A percentile compares a stretch with the other conserved stretches of the same genome.
Evolutionary conservation across 2,329 filamentous ascomycete species (phyloP).

Genomic region (Nakataea oryzae): DNA sequence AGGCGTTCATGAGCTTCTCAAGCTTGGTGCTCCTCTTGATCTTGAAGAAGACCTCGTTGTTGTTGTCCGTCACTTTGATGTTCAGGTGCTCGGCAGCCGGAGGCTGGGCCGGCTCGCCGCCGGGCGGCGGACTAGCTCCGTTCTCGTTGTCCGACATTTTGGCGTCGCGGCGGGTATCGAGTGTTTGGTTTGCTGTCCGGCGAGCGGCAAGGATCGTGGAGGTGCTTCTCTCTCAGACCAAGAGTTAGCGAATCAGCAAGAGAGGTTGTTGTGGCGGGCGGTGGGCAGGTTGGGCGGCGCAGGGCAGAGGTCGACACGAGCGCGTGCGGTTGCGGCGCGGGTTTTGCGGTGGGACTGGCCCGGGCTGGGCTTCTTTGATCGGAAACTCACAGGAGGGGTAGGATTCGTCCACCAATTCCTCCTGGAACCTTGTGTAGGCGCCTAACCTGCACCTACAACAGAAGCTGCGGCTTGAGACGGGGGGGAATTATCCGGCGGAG

Average conservation of each 20-base stretch:
- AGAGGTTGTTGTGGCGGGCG: neutral
- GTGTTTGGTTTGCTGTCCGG: neutral
- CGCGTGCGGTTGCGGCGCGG: neutral
- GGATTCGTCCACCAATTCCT: neutral
- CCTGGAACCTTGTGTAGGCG: too few species aligned
- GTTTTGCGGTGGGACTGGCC: neutral
- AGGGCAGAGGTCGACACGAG: neutral
- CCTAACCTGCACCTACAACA: too few species aligned
- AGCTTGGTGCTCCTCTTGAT: conserved; percentile 95
- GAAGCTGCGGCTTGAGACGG: too few species aligned
- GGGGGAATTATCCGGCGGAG: too few species aligned
- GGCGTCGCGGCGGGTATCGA: too few species aligned
- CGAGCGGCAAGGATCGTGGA: neutral
- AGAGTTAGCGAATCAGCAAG: neutral
- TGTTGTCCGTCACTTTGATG: conserved; percentile 98
- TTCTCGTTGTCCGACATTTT: conserved; percentile 42
- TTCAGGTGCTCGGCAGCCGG: conserved; percentile 74
- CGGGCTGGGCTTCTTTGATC: neutral
- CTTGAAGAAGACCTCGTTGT: conserved; percentile 99
- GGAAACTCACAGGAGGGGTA: neutral
- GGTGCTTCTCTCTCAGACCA: neutral
- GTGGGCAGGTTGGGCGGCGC: neutral
- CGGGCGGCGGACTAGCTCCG: conserved; percentile 27
- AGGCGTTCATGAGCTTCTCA: conserved; percentile 97
- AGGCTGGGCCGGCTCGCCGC: conserved; percentile 27